Evolutionary conservation across 73 alveolate genomes (phyloP).

Genomic region (Stentor coeruleus): DNA sequence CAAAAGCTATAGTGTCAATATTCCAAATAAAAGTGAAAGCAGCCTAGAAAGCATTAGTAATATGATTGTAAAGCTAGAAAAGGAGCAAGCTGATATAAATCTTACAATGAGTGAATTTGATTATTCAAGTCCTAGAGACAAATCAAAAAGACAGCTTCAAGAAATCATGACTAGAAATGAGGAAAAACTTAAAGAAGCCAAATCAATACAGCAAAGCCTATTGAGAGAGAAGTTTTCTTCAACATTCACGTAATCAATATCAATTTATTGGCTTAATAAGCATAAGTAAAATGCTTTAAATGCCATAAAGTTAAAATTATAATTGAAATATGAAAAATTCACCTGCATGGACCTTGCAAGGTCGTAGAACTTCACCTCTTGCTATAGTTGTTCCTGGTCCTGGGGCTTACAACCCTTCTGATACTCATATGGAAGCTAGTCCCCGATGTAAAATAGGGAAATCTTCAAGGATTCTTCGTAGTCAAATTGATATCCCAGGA

Average conservation of each 20-base stretch:
- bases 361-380: background rate
- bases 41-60: background rate
- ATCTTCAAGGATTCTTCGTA: background rate
- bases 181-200: conserved; percentile 19
- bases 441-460: background rate
- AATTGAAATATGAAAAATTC: too few species aligned
- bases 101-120: background rate
- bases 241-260: background rate
- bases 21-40: background rate
- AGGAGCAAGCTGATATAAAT: conserved; percentile 17
- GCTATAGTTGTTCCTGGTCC: background rate
- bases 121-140: background rate
- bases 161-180: conserved; percentile 5
- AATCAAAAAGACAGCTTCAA: background rate
- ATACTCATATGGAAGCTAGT: background rate
- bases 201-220: background rate
- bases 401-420: conserved; percentile 10
- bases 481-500: background rate
- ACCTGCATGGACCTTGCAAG: conserved; percentile 5
- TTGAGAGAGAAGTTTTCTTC: background rate
- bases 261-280: too few species aligned
- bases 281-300: too few species aligned
- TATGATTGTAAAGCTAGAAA: conserved; percentile 8
- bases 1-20: background rate
- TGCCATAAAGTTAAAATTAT: too few species aligned